Percentiles rank a stretch among this genome's conserved stretches.
These are phyloP conservation scores for Fusarium scirpi DNA, from an alignment of 2,329 filamentous ascomycete species.

Conservation along the genomic window DNA sequence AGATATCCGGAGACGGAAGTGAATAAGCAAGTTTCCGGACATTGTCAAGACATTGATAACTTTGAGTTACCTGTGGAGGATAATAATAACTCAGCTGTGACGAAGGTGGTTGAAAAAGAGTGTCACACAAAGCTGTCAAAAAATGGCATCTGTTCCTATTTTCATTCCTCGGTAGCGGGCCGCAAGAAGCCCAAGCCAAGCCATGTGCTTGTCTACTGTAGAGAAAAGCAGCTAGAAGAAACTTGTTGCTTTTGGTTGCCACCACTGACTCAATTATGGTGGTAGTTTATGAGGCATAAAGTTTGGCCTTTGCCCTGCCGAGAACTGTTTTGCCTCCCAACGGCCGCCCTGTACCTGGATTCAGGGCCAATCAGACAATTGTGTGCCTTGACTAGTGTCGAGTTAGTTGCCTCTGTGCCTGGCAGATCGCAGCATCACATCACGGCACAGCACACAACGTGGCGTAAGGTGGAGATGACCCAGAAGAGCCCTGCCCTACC, in stretches of 20 bases:
- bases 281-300: slow-evolving; percentile 26
- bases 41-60: background rate
- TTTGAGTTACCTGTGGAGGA: background rate
- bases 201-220: slow-evolving; percentile 5
- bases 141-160: background rate
- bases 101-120: slow-evolving; percentile 14
- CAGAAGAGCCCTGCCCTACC: slow-evolving; percentile 22
- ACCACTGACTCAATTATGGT: slow-evolving; percentile 7
- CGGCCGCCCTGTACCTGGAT: slow-evolving; percentile 16
- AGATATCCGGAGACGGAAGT: background rate
- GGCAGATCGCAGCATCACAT: slow-evolving; percentile 27
- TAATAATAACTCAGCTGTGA: slow-evolving; percentile 15
- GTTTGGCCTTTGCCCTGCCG: slow-evolving; percentile 7
- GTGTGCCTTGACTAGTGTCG: slow-evolving; percentile 30
- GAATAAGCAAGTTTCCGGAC: background rate
- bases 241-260: slow-evolving; percentile 2
- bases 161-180: slow-evolving; percentile 21
- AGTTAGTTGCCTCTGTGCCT: slow-evolving; percentile 21
- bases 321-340: slow-evolving; percentile 22
- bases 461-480: slow-evolving; percentile 26
- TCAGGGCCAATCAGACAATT: slow-evolving; percentile 26
- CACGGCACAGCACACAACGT: slow-evolving; percentile 30
- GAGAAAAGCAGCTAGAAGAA: slow-evolving; percentile 11
- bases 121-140: slow-evolving; percentile 7
- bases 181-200: slow-evolving; percentile 4